These are phyloP conservation scores for Microbotryum violaceum DNA, from an alignment of 1,284 basidiomycete species.

Conservation along the genomic window DNA sequence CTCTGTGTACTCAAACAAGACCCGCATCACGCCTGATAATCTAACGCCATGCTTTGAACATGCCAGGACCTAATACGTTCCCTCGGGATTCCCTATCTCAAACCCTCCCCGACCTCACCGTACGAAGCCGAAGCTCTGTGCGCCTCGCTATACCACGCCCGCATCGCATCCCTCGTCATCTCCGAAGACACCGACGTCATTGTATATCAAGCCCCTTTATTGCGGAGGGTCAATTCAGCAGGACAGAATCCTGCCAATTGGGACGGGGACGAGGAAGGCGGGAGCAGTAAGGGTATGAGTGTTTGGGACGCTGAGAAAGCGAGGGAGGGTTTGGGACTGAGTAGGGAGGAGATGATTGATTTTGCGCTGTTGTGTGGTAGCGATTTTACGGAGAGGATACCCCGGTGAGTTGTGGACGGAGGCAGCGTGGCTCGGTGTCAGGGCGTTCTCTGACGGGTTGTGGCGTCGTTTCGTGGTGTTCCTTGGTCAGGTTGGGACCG, in stretches of 20 bases:
- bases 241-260: not conserved
- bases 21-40: not conserved
- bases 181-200: conserved; percentile 30
- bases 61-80: conserved; percentile 12
- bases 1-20: not conserved
- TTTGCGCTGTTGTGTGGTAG: conserved; percentile 78
- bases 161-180: conserved; percentile 9
- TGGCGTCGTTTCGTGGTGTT: no score
- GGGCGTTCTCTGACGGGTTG: no score
- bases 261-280: not conserved
- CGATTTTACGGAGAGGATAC: conserved; percentile 72
- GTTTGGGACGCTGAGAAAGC: conserved; percentile 43
- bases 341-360: conserved; percentile 59
- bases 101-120: conserved; percentile 10
- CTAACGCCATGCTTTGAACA: not conserved
- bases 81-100: conserved; percentile 22
- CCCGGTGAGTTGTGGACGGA: conserved; percentile 6
- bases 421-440: no score
- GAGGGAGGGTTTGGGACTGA: conserved; percentile 54
- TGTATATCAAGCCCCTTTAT: conserved; percentile 24
- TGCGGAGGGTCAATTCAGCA: conserved; percentile 7
- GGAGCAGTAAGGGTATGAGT: conserved; percentile 11
- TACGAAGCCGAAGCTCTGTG: conserved; percentile 30
- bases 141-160: conserved; percentile 9
- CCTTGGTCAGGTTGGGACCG: no score